Conservation (phyloP, 202 grass and related monocot species). For the Thinopyrum obtusiflorum region DNA sequence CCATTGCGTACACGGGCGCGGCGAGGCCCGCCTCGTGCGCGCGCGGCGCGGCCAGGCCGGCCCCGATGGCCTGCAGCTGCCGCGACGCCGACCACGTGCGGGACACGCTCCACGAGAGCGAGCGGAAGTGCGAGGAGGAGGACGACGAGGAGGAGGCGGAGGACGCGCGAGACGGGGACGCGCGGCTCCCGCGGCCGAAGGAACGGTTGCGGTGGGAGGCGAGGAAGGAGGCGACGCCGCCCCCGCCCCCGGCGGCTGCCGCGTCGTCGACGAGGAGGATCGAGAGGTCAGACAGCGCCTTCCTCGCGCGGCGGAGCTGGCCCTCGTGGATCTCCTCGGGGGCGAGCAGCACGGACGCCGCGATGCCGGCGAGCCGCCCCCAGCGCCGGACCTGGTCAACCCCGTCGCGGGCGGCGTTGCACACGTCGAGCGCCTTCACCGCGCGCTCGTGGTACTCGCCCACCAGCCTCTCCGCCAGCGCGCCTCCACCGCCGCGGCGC, state of each 20-base stretch:
- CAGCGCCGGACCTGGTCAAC: constrained; percentile 72
- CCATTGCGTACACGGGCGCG: constrained; percentile 62
- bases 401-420: constrained; percentile 89
- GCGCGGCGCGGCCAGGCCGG: constrained; percentile 56
- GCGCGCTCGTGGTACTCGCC: constrained; percentile 74
- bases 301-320: constrained; percentile 71
- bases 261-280: constrained; percentile 78
- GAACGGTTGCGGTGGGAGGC: constrained; percentile 93
- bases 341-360: constrained; percentile 51
- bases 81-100: constrained; percentile 85
- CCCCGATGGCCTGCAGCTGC: constrained; percentile 75
- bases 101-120: constrained; percentile 96
- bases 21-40: constrained; percentile 58
- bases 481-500: neutral
- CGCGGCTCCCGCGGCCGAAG: constrained; percentile 58
- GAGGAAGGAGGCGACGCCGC: constrained; percentile 28
- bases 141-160: constrained; percentile 22
- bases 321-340: constrained; percentile 52
- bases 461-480: constrained; percentile 40
- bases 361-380: constrained; percentile 75
- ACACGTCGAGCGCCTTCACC: constrained; percentile 89
- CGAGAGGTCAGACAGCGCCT: constrained; percentile 78
- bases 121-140: constrained; percentile 66
- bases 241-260: neutral
- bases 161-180: constrained; percentile 28